Evolutionary conservation across 163 green algal genomes (phyloP).

Genomic region (Volvox carteri): DNA sequence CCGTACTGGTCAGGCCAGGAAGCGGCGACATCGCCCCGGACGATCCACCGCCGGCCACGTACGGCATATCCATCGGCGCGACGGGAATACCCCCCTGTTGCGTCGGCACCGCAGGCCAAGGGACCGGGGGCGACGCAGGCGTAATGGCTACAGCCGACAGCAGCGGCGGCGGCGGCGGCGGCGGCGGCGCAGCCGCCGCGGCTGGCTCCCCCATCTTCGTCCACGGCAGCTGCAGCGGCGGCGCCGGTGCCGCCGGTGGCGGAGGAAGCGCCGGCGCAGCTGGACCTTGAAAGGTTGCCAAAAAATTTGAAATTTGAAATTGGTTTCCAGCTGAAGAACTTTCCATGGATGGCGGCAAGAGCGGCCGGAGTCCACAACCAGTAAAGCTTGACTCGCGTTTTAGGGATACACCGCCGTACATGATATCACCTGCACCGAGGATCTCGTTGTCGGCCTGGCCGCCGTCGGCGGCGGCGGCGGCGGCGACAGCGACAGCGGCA

Average conservation of each 20-base stretch:
- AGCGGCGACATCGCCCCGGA: neutral
- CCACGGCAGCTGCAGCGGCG: neutral
- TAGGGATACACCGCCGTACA: no score
- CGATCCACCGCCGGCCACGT: neutral
- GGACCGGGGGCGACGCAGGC: no score
- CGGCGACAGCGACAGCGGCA: neutral
- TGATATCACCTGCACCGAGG: no score
- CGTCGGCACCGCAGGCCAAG: neutral
- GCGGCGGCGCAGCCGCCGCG: neutral
- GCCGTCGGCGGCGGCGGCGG: neutral
- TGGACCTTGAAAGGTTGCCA: neutral
- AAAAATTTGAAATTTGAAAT: no score
- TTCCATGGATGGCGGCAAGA: neutral
- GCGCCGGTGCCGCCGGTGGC: neutral
- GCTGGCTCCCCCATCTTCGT: neutral
- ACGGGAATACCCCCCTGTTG: neutral
- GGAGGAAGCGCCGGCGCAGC: neutral
- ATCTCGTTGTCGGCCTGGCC: neutral
- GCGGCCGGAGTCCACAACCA: neutral
- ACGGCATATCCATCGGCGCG: neutral
- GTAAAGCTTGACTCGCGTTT: conserved; percentile 38
- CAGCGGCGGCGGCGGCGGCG: neutral
- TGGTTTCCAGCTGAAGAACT: no score
- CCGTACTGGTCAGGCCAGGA: neutral
- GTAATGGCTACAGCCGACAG: no score